Base-by-base conservation (phyloP, 257 asterid species). In the Eucommia ulmoides region DNA sequence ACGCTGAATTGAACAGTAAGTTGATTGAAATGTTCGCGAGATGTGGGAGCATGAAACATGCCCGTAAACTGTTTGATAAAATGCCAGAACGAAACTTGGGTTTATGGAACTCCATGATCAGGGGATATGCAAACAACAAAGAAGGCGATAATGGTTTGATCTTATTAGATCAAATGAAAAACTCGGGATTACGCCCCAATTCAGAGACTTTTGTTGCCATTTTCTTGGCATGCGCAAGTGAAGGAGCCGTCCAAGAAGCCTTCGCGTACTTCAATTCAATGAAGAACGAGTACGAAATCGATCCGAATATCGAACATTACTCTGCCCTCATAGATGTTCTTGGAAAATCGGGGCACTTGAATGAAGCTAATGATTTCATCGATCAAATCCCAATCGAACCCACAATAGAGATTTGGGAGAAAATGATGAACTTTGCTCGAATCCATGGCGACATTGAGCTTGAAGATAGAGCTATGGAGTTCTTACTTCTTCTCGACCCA, bases 401-500 rank as follows among this genome's bases (percentile, higher is more conserved):
- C 4, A 67, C 58, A 7, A n/a, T 15, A 23, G 62, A 68, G 51
- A 51, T 72, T 56, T 72, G 79, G 75, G 66, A 72, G 49, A 55
- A 47, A 1, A 19, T 68, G 5, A 6, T 50, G 52, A 54, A 48
- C 41, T 64, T 60, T 19, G 66, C 72, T 3, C 56, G 56, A 45
- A 54, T 67, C 20, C 72, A 72, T 25, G 79, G 79, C 21, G 60
- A 72, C 24, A 44, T 72, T 17, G 75, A 72, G 48, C 72, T 67
- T 53, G 75, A 72, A 60, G 70, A 72, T 56, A 69, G 17, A 2
- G 53, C 55, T 9, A 69, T 45, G 52, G 74, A 72, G 66, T 29
- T 72, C 22, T 51, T 72, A 26, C 33, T 38, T 45, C 25, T 29
- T 53, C 54, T 67, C 8, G 72, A 64, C 42, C 41, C 64, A 19